These are phyloP conservation scores for Coniochaeta pulveracea DNA, from an alignment of 2,329 filamentous ascomycete genomes.

Conservation along the genomic window DNA sequence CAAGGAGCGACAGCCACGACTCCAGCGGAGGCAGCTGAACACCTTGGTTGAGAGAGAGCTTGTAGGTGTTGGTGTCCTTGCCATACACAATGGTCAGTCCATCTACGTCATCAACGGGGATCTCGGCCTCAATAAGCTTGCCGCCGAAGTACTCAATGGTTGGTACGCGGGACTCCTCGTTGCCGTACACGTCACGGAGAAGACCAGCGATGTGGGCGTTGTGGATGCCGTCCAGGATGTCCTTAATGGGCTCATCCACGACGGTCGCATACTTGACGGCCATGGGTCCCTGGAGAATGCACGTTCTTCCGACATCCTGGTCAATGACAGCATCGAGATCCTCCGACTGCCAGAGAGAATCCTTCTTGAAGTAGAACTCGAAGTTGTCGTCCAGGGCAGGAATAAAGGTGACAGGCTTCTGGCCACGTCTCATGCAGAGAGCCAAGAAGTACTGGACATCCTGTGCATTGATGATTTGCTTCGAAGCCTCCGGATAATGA, in stretches of 20 bases:
- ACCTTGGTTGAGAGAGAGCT: conserved; percentile 64
- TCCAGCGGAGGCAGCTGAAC: conserved; percentile 67
- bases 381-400: conserved; percentile 94
- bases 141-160: conserved; percentile 92
- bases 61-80: conserved; percentile 69
- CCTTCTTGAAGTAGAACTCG: conserved; percentile 99
- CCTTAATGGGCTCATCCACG: conserved; percentile 87
- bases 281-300: conserved; percentile 91
- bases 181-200: conserved; percentile 67
- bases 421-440: conserved; percentile 79
- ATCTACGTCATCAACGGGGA: conserved; percentile 70
- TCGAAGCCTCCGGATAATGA: conserved; percentile 75
- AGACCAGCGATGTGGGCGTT: conserved; percentile 73
- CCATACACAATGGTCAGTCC: conserved; percentile 78
- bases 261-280: conserved; percentile 82
- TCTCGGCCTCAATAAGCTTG: conserved; percentile 61
- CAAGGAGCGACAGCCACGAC: conserved; percentile 79
- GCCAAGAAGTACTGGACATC: conserved; percentile 95
- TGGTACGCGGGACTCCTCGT: conserved; percentile 64
- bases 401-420: conserved; percentile 96
- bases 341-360: conserved; percentile 98
- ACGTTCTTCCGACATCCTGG: conserved; percentile 91
- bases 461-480: conserved; percentile 93
- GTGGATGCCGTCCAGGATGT: conserved; percentile 88
- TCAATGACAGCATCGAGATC: conserved; percentile 91